Base-by-base conservation (phyloP, 2,329 filamentous ascomycete genomes). In the Colletotrichum brevisporum region DNA sequence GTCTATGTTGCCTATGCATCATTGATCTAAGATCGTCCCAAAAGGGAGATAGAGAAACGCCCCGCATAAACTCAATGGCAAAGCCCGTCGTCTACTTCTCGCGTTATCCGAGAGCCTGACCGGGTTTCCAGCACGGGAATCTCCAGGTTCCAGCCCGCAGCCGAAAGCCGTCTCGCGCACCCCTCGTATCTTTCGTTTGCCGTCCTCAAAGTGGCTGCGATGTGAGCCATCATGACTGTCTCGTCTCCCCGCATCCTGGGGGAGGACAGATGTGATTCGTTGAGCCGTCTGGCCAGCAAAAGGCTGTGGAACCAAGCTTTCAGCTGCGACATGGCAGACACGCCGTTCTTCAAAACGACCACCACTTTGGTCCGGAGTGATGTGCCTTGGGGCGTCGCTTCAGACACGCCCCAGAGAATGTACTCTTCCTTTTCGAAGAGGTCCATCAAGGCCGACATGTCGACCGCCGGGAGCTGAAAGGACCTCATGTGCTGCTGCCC, bases 241-340 rank as follows among this genome's bases (percentile, higher is more conserved):
- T 27, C 21, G 48, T 12, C 10, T n/a, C 62, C 31, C 9, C 31
- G 31, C 9, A 36, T 36, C 31, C 2, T 10, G 2, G 31, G 10
- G 31, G 31, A 69, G 31, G 13, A 60, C 31, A 15, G 43, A 2
- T 8, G 31, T n/a, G 12, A 56, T 1, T 26, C 15, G 36, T 31
- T 27, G 16, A 69, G 16, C 5, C 43, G 43, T 21, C 45, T 18
- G 1, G 31, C 48, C 50, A 69, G 51, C 10, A 69, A 18, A 2
- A 69, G 16, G 1, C 55, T 55, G 27, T 69, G 67, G 16, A 69
- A 69, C 67, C 67, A 69, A 24, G 67, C 67, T 52, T 67, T 66
- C 13, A 69, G 62, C 43, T 69, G 67, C 21, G 62, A 66, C 45
- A 15, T 54, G 2, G 62, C 48, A 21, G 67, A 52, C 4, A 69